Evolutionary conservation across 176 grass and related monocot genomes (phyloP).

Genomic region (Stipa capillata): DNA sequence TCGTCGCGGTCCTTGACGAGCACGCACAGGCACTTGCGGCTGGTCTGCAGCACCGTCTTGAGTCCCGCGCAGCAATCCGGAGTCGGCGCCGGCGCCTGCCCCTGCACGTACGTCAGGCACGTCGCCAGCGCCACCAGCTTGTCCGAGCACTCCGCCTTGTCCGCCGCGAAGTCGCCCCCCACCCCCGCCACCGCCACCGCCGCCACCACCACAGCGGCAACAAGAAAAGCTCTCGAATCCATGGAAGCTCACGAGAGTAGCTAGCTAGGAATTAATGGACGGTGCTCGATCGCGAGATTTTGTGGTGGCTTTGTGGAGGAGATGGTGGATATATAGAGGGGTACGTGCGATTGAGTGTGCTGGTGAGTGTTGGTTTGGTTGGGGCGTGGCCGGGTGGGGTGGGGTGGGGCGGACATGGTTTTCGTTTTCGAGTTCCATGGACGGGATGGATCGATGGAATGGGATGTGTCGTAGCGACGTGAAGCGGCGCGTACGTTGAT

Average conservation of each 20-base stretch:
- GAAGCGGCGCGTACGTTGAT: no score
- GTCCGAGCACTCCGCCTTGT: slow-evolving; percentile 51
- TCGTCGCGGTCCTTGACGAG: slow-evolving; percentile 67
- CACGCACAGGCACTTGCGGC: slow-evolving; percentile 81
- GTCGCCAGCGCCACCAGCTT: slow-evolving; percentile 48
- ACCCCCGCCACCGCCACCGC: background rate
- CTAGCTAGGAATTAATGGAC: background rate
- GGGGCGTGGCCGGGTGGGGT: background rate
- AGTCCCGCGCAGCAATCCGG: slow-evolving; percentile 88
- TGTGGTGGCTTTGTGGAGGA: background rate
- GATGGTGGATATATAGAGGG: background rate
- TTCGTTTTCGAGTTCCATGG: background rate
- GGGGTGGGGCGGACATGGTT: background rate
- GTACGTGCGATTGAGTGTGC: background rate
- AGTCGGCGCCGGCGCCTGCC: slow-evolving; percentile 36
- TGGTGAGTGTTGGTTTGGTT: background rate
- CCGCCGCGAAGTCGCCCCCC: slow-evolving; percentile 43
- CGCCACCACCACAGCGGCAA: background rate
- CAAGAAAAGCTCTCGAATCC: background rate
- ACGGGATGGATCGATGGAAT: no score
- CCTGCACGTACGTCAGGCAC: slow-evolving; percentile 73
- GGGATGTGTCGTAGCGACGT: background rate
- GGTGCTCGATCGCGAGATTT: background rate
- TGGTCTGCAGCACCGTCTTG: slow-evolving; percentile 46
- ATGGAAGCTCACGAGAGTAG: background rate